Base-by-base conservation (phyloP, 768 basidiomycete species). In the Hemileccinum rubropunctum region DNA sequence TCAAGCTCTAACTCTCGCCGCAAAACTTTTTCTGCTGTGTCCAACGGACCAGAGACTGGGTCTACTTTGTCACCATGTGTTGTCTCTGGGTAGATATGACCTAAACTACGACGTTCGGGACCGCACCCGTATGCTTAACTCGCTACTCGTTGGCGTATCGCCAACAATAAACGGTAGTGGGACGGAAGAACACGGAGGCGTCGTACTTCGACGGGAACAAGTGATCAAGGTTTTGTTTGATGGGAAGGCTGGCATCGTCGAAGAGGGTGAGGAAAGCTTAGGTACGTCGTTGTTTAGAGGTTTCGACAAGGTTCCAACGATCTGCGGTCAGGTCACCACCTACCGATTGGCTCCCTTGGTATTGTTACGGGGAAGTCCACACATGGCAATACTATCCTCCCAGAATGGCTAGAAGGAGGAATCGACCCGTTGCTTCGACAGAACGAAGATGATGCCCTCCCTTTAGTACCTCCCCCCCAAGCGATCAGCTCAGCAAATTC, bases 401-500 rank as follows among this genome's bases (percentile, higher is more conserved):
- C 91, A 0, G 91, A 91, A 58, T 97, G 95, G 95, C 75, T 88
- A 6, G 91, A 95, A 65, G 76, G 81, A 47, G 93, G 92, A 0
- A 90, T 90, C 4, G 90, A 93, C 56, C 71, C 88, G 1, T 74
- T 79, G 0, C 68, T 98, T 48, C 79, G 95, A 50, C 86, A 92
- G 52, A 74, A 71, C 17, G 79, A 77, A 40, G 83, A 86, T 10
- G 86, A 86, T 48, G 56, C 57, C 1, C 60, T 61, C n/a, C 60
- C 57, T 2, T 27, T 37, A 20, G 63, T 67, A 28, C 64, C 70
- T 18, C 62, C 61, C 8, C 62, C 66, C 17, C 69, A 70, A 30
- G 74, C 77, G 2, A 68, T 79, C 38, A 75, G 74, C n/a, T 56
- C 79, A 64, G 41, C 61, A 30, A 61, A 60, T 55, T 56, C 60